Evolutionary conservation across 2,329 filamentous ascomycete species (phyloP).

Genomic region (Paramyrothecium sp.): DNA sequence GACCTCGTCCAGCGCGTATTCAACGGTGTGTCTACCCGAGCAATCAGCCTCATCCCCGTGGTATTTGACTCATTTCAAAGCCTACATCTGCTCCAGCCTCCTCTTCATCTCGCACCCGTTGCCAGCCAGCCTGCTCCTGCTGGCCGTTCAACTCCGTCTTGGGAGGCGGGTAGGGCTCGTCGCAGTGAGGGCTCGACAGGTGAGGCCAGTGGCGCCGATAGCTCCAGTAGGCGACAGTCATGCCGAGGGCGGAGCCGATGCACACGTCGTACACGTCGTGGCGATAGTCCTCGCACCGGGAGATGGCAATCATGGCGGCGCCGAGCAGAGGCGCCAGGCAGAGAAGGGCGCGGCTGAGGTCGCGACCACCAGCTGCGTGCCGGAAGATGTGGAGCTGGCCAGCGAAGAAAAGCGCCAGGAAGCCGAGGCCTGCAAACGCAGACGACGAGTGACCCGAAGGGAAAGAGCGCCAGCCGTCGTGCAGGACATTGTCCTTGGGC

Average conservation of each 20-base stretch:
- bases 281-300: conserved; percentile 67
- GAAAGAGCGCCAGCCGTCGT: conserved; percentile 84
- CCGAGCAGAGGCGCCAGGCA: conserved; percentile 59
- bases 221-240: conserved; percentile 61
- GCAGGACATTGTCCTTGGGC: conserved; percentile 63
- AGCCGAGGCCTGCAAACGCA: conserved; percentile 76
- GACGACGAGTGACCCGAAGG: conserved; percentile 80
- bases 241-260: conserved; percentile 59
- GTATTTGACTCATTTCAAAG: conserved; percentile 29
- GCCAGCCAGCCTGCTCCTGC: conserved; percentile 28
- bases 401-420: conserved; percentile 67
- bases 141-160: conserved; percentile 26
- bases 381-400: conserved; percentile 63
- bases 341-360: conserved; percentile 55
- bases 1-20: no score
- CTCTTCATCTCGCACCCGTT: conserved; percentile 53
- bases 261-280: conserved; percentile 71
- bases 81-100: conserved; percentile 42
- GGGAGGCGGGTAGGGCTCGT: conserved; percentile 56
- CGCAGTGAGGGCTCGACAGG: conserved; percentile 49
- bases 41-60: conserved; percentile 18
- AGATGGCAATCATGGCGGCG: conserved; percentile 67
- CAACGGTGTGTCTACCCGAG: not conserved
- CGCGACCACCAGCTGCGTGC: conserved; percentile 40
- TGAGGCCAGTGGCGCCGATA: conserved; percentile 64